Base-by-base conservation (phyloP, 176 grass and related monocot genomes). In the Oryza australiensis region DNA sequence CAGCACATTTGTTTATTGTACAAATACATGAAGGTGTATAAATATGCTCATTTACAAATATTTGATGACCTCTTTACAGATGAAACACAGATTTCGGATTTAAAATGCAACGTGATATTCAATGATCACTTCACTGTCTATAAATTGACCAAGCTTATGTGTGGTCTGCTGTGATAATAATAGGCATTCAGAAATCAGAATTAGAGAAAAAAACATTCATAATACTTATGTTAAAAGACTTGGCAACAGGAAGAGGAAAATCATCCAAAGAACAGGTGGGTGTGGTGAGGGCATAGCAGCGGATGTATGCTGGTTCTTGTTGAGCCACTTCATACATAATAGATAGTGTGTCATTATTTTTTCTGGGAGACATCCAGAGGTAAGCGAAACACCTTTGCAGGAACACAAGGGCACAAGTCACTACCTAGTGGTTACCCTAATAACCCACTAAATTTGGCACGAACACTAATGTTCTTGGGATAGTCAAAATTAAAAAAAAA, bases 11-110 rank as follows among this genome's bases (percentile, higher is more conserved):
- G 6, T 53, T 29, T 35, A 75, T 9, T 66, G 18, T 22, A 55
- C 48, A 66, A 9, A 67, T 27, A 34, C 28, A 83, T 45, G 28
- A 34, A 83, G 26, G 22, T 74, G 40, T 37, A 59, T 51, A 24
- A 75, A 75, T 83, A 75, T 83, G 69, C 1, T 3, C 71, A 75
- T 5, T 22, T 67, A 48, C 51, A 59, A 67, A 64, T 55, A 77
- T 73, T 49, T 66, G 29, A 26, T 69, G 41, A 69, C 55, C n/a
- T 63, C 5, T 46, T 49, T 37, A 34, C 18, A 32, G 33, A 41
- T 0, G 33, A 41, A 75, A 75, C 51, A 26, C 16, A 46, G 20
- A 32, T 32, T 66, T 80, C 7, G 38, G 22, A 42, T 32, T 28
- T 5, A 40, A 75, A 74, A 74, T 45, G 20, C 18, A 43, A 43